Evolutionary conservation across 75 land plant species (phyloP).

Genomic region (Sequoiadendron giganteum): DNA sequence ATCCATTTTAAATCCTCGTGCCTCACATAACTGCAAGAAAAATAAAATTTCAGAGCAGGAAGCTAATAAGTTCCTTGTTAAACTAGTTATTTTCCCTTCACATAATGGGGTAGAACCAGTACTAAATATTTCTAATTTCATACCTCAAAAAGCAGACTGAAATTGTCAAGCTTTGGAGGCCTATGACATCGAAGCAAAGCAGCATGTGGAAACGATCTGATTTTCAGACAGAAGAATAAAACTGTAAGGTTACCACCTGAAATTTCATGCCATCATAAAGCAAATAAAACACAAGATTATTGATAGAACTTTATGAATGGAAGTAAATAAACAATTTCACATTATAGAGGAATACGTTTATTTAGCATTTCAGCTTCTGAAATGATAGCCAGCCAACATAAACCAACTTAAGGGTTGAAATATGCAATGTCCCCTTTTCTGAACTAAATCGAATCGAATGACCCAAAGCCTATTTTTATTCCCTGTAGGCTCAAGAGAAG

Average conservation of each 20-base stretch:
- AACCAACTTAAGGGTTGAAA: too few species aligned
- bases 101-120: not conserved
- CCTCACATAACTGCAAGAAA: slow-evolving; percentile 21
- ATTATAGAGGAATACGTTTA: not conserved
- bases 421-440: too few species aligned
- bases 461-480: too few species aligned
- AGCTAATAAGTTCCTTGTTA: not conserved
- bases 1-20: slow-evolving; percentile 22
- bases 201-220: slow-evolving; percentile 16
- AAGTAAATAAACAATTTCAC: not conserved
- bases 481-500: too few species aligned
- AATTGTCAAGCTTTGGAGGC: slow-evolving; percentile 23
- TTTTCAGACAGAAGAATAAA: not conserved
- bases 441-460: too few species aligned
- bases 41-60: not conserved
- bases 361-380: not conserved
- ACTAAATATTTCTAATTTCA: not conserved
- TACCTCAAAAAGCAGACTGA: slow-evolving; percentile 19
- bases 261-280: not conserved
- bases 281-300: not conserved
- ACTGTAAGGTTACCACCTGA: not conserved
- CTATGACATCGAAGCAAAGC: slow-evolving; percentile 21
- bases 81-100: not conserved
- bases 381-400: too few species aligned
- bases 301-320: not conserved